Evolutionary conservation across 345 rosid genomes (phyloP).

Genomic region (Bruguiera sexangula): DNA sequence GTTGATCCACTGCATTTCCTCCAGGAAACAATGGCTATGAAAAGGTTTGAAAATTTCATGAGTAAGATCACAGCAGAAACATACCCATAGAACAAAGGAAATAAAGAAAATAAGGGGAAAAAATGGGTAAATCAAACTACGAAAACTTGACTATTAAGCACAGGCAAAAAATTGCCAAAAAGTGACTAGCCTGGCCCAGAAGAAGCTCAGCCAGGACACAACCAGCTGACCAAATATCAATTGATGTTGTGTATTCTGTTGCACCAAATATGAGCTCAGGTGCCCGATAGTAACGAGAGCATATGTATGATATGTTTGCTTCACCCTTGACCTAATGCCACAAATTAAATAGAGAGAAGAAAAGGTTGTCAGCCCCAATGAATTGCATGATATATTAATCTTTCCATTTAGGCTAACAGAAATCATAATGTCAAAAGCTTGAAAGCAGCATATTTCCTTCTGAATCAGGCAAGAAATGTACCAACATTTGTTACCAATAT

Average conservation of each 20-base stretch:
- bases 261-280: conserved; percentile 89
- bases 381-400: no score
- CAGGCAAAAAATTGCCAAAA: background rate
- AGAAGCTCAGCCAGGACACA: conserved; percentile 91
- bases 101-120: background rate
- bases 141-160: background rate
- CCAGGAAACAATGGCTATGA: conserved; percentile 75
- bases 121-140: background rate
- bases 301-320: conserved; percentile 75
- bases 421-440: no score
- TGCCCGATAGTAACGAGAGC: conserved; percentile 86
- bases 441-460: no score
- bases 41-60: background rate
- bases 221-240: conserved; percentile 93
- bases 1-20: conserved; percentile 82
- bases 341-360: background rate
- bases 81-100: background rate
- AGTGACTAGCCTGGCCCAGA: conserved; percentile 58
- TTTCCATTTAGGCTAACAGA: no score
- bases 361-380: no score
- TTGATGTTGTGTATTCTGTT: conserved; percentile 69
- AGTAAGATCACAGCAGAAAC: background rate
- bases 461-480: no score
- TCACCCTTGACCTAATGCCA: conserved; percentile 64
- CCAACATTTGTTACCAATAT: no score